phyloP scores from a whole-genome alignment of 306 rosid species.

The Ceratonia siliqua region DNA sequence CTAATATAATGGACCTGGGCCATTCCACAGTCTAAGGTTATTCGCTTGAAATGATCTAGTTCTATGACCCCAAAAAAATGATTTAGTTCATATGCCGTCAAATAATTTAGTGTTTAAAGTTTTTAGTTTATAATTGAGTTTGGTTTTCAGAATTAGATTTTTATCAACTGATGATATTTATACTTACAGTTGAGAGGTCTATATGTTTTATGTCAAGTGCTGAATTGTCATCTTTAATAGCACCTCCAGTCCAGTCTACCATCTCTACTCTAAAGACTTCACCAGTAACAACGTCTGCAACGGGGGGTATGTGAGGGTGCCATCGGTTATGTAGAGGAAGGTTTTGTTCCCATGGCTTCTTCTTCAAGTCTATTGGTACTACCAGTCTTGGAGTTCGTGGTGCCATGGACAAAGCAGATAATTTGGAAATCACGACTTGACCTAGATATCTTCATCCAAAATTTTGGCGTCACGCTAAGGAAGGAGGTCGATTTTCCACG shows the following conservation, averaged over 20 bases:
- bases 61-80: neutral
- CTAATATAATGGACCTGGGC: constrained; percentile 79
- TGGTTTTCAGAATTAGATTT: neutral
- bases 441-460: constrained; percentile 8
- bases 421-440: neutral
- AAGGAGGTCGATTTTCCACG: neutral
- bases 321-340: constrained; percentile 84
- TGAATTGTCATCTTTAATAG: constrained; percentile 63
- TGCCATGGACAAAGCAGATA: constrained; percentile 52
- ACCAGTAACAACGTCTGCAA: constrained; percentile 49
- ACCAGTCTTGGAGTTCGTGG: constrained; percentile 59
- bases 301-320: constrained; percentile 74
- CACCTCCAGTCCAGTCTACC: constrained; percentile 87
- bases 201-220: constrained; percentile 61
- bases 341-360: constrained; percentile 74
- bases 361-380: constrained; percentile 66
- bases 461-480: constrained; percentile 8
- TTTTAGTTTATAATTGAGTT: neutral
- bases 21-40: constrained; percentile 9
- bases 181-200: constrained; percentile 75
- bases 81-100: neutral
- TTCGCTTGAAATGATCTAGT: neutral
- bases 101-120: no score
- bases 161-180: neutral
- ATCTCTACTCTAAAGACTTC: constrained; percentile 73